Conservation (phyloP, 78 protist species). For the Chrysochromulina tobinii region DNA sequence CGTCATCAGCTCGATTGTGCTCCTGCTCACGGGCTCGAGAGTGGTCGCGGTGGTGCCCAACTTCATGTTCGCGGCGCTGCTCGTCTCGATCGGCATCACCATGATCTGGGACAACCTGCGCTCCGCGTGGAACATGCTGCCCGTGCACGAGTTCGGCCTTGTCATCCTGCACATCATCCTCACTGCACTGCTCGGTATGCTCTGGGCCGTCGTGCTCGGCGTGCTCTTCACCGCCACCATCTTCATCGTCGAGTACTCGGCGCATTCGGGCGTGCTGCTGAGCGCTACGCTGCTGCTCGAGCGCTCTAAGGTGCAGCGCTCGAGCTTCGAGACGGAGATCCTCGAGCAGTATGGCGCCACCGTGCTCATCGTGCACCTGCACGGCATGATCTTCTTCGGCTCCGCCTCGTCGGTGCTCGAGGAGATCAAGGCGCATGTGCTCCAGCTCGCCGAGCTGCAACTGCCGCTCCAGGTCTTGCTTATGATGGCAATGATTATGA, state of each 20-base stretch:
- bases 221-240: not conserved
- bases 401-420: not conserved
- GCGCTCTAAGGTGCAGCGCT: not conserved
- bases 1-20: not conserved
- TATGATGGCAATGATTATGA: no score
- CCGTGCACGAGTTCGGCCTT: not conserved
- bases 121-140: not conserved
- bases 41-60: not conserved
- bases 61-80: not conserved
- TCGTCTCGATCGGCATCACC: not conserved
- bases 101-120: not conserved
- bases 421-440: not conserved
- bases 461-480: not conserved
- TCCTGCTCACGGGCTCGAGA: not conserved
- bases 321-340: not conserved
- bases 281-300: not conserved
- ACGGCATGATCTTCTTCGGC: conserved; percentile 11
- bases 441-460: not conserved
- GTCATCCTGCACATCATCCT: not conserved
- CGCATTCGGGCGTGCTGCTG: not conserved
- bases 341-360: not conserved
- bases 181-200: not conserved
- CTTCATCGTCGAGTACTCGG: not conserved
- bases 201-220: not conserved
- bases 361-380: not conserved